Evolutionary conservation across 345 rosid genomes (phyloP), one percentile per base, ranked within the genome.

Genomic region (Eutrema yunnanense): DNA sequence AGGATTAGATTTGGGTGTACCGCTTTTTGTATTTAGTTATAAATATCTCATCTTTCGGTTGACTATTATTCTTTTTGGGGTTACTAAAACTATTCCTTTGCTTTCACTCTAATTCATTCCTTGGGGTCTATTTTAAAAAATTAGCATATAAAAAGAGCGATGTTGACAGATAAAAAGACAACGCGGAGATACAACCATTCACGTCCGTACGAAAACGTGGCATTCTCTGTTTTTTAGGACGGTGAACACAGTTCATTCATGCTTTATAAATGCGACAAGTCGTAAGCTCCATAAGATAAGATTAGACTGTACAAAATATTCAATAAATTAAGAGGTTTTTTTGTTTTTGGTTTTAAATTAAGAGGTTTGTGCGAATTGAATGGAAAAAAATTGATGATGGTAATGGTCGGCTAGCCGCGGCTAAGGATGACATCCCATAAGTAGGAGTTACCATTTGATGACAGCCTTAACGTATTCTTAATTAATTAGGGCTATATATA

Each of bases 371-470:
- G 60, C 70, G 29, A 69, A 63, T 38, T 43, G 55, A 52, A 66
- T 57, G 44, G 52, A 0, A n/a, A 27, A 16, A 6, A 50, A 61
- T 26, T 49, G 73, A 41, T 67, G 43, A 48, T 59, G 47, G 12
- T 14, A 34, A 67, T 75, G 73, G 79, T 76, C 79, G 79, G 79
- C 71, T 69, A 69, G 47, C 61, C 32, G 71, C 71, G 79, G 79
- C 74, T 62, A 63, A 38, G 75, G 79, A 69, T 63, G 51, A 69
- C 56, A 63, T 69, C 71, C 36, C 12, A 62, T 10, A 32, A 69
- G 26, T 22, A 22, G 26, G 71, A 54, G 57, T 69, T 47, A 55
- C 32, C 11, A 62, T 62, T 62, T 53, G 36, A 36, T 68, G 63
- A 61, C 62, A 66, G 50, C 60, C 58, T 46, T 46, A 57, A 49